Percentiles rank a stretch among this genome's conserved stretches.
Conservation (phyloP, 2,329 filamentous ascomycete genomes). For the Hymenotorrendiella dingleyae region DNA sequence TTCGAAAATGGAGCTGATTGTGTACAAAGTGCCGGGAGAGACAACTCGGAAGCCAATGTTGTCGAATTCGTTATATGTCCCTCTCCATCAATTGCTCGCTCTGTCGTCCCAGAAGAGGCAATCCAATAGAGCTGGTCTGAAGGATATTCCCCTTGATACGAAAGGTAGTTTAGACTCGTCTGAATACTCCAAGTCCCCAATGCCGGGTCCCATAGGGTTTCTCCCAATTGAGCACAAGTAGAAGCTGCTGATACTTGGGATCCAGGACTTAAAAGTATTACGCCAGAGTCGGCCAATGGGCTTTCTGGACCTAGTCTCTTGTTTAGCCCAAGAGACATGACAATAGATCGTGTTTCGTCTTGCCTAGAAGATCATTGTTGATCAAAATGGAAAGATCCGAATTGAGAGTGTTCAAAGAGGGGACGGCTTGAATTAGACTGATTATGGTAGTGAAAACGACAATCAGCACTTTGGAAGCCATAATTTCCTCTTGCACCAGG, state of each 20-base stretch:
- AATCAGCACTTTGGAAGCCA: conserved; percentile 12
- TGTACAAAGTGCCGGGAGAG: conserved; percentile 44
- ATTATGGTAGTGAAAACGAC: conserved; percentile 11
- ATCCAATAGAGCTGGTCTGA: conserved; percentile 20
- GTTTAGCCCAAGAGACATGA: too few species aligned
- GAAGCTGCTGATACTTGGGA: conserved; percentile 15
- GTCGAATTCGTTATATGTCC: conserved; percentile 27
- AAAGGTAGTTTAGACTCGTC: conserved; percentile 16
- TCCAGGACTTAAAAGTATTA: conserved; percentile 14
- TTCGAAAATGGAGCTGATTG: conserved; percentile 35
- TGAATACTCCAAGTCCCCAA: conserved; percentile 14
- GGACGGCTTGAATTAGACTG: conserved; percentile 11
- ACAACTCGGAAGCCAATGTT: conserved; percentile 20
- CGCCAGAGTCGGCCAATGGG: conserved; percentile 15
- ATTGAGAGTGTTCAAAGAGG: conserved; percentile 15
- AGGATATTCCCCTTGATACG: conserved; percentile 16
- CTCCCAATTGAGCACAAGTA: conserved; percentile 15
- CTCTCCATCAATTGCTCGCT: conserved; percentile 14
- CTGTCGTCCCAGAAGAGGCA: conserved; percentile 4
- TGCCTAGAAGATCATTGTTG: conserved; percentile 20
- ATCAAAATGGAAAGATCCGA: conserved; percentile 19
- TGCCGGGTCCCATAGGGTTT: conserved; percentile 17
- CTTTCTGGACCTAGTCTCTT: conserved; percentile 18
- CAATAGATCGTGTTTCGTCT: background rate
- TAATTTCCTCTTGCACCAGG: conserved; percentile 6